Evolutionary conservation across 768 basidiomycete genomes (phyloP), one percentile per base, ranked within the genome.

Genomic region (Hygrophorus russula): DNA sequence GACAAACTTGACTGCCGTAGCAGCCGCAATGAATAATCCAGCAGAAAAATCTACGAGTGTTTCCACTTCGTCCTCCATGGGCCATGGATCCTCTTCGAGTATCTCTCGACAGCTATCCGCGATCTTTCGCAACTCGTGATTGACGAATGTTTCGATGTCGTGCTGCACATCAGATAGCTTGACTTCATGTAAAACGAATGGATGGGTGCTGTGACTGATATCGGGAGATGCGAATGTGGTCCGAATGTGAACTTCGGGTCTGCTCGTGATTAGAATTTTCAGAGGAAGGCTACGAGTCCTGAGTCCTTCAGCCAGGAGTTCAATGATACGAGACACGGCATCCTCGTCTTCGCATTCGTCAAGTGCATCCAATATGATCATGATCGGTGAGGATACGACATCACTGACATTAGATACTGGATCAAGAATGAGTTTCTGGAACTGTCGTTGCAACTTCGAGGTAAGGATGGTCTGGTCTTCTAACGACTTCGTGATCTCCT

Each of bases 351-450:
- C 27, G 34, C 46, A 46, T 36, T 46, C 41, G 27, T 46, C 40
- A 15, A 46, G 20, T 4, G 40, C 46, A 11, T 46, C 46, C 15
- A 46, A 19, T 30, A 46, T 7, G 28, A 46, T 35, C 12, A 46
- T 18, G 15, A 46, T 41, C 5, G 42, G 41, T 12, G 31, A 33
- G 12, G 17, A 6, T 5, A 19, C 12, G 12, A 31, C 13, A 5
- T n/a, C 12, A n/a, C n/a, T 20, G 20, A 2, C 7, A 7, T 7
- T n/a, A 17, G 12, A 14, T 12, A 27, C 17, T 12, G 40, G 46
- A 15, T 24, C 40, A 12, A 42, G 32, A 17, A 46, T 42, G 20
- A 46, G 46, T n/a, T 20, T n/a, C 11, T 24, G 14, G 14, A 33
- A 19, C 19, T 46, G 46, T 4, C 19, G 19, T 3, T 35, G 20